Evolutionary conservation across 2,329 filamentous ascomycete genomes (phyloP).

Genomic region (Curvularia lunata): DNA sequence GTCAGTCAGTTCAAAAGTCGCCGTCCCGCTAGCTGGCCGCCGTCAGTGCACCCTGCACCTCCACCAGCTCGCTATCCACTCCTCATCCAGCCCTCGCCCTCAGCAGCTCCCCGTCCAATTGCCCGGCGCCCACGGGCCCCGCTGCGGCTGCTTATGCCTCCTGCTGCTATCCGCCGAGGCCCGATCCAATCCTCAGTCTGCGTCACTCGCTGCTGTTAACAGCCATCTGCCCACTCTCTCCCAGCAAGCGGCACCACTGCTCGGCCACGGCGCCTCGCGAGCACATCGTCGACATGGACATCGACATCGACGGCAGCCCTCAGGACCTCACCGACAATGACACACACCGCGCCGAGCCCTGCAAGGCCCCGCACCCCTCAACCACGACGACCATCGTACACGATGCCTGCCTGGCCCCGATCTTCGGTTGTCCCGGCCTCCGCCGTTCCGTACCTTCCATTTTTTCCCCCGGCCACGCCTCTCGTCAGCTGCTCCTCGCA

Average conservation of each 20-base stretch:
- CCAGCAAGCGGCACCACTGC: too few species aligned
- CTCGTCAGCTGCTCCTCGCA: constrained; percentile 22
- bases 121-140: background rate
- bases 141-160: background rate
- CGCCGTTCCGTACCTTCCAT: constrained; percentile 7
- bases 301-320: too few species aligned
- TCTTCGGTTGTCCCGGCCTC: constrained; percentile 13
- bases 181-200: background rate
- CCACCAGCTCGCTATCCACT: background rate
- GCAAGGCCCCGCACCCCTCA: constrained; percentile 21
- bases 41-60: background rate
- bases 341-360: constrained; percentile 18
- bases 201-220: too few species aligned
- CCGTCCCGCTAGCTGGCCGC: constrained; percentile 21
- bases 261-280: too few species aligned
- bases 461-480: constrained; percentile 14
- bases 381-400: constrained; percentile 16
- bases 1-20: constrained; percentile 19
- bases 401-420: constrained; percentile 15
- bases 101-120: background rate
- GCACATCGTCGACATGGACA: too few species aligned
- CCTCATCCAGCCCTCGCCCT: background rate
- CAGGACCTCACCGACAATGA: constrained; percentile 17
- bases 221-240: background rate
- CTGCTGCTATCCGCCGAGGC: background rate